Evolutionary conservation across 768 basidiomycete genomes (phyloP), one percentile per base, ranked within the genome.

Genomic region (Crassisporium funariophilum): DNA sequence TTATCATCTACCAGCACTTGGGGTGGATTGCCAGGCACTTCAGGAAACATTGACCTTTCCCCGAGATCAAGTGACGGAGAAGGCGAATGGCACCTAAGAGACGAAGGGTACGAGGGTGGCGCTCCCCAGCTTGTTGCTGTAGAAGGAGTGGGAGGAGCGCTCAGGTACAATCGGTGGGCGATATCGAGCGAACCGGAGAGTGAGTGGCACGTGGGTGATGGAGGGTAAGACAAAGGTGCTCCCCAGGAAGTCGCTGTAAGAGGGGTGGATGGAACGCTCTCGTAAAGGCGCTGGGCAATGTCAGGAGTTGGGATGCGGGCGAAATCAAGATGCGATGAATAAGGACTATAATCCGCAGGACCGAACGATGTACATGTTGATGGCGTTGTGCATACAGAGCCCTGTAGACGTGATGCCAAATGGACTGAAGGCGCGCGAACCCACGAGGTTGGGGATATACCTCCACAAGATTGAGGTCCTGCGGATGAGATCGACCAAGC

Each of bases 401-500:
- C 81, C 47, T 71, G 65, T 36, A 71, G 47, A 6, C 82, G 79
- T 41, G 75, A 54, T 16, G 76, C 81, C 23, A 86, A 55, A 58
- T 84, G 80, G 11, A 86, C 65, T 9, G 85, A 88, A 17, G 71
- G 71, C 27, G 73, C 58, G 33, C 66, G 67, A 48, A 65, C 65
- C 50, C 64, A 71, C 8, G 71, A 69, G 5, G 64, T 41, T 9
- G 69, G 62, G 2, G 75, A 76, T 23, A 70, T 60, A 10, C 67
- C 61, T 35, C 73, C 71, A 41, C 65, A 63, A 39, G 74, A 75
- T 23, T 66, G 67, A 16, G 87, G 88, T n/a, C 88, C 87, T 2
- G 65, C 63, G 5, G 87, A 88, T 6, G 84, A 83, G 19, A 80
- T 72, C 7, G 86, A 86, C 83, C 86, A 90, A 7, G 74, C 59